Base-by-base conservation (phyloP, 1,284 basidiomycete species). In the Cutaneotrichosporon sp. region DNA sequence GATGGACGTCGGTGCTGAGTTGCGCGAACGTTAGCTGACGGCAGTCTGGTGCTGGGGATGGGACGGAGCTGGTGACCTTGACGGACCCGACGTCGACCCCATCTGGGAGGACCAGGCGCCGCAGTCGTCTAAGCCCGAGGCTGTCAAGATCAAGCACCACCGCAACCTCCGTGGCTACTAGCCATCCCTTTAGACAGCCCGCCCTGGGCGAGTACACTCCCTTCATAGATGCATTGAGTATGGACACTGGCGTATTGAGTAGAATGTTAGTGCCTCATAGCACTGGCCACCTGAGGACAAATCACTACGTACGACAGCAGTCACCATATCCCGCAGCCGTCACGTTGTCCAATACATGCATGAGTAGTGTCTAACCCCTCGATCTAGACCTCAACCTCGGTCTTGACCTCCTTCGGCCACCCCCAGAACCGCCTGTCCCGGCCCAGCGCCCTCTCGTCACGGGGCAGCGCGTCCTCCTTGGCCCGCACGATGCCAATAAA, bases 31-130 rank as follows among this genome's bases (percentile, higher is more conserved):
- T 26, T 21, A 56, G 40, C 61, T 56, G 49, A 63, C 65, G 9
- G 31, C 76, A 94, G 93, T 96, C 9, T 97, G 93, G 93, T 97
- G 93, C 77, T 97, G 94, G 94, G 94, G 94, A 26, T 97, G 94
- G 94, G 94, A 97, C 75, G 94, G 94, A 42, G 94, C 94, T 3
- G 94, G 94, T 53, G 94, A 97, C 76, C 84, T 97, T 30, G 94
- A 96, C 69, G 93, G 92, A 52, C 92, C 92, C 0, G 92, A 81
- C 68, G 91, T 97, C 5, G 94, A 97, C 73, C 94, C 94, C 8
- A 90, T 97, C 67, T 97, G 94, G 94, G 94, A 97, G 78, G 74
- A 79, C 36, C 90, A 90, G 87, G 84, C 90, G 21, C 87, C 89
- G 70, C 86, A 84, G 73, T 86, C 89, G 22, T 87, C 82, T 60